Evolutionary conservation across 2,329 filamentous ascomycete species (phyloP).

Genomic region (Diaporthe vexans): DNA sequence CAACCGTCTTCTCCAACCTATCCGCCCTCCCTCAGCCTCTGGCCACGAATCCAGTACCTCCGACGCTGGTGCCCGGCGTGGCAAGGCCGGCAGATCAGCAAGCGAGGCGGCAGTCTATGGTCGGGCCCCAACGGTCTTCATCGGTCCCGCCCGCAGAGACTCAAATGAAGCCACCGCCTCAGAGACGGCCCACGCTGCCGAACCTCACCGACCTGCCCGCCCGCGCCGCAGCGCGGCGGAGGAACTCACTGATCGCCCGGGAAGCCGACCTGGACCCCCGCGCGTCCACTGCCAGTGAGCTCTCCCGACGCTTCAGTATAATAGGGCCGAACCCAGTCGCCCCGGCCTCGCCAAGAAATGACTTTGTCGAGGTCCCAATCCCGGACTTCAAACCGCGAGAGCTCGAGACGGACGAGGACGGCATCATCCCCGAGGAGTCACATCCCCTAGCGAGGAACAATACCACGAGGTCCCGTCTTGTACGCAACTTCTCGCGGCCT

Average conservation of each 20-base stretch:
- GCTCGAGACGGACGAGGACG: constrained; percentile 11
- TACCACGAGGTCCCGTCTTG: not conserved
- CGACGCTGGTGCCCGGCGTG: not conserved
- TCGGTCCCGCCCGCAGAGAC: constrained; percentile 5
- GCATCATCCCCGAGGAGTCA: not conserved
- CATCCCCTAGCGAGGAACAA: not conserved
- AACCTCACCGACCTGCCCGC: constrained; percentile 19
- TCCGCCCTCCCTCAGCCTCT: constrained; percentile 9
- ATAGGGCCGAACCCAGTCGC: not conserved
- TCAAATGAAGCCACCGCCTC: not conserved
- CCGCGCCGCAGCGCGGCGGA: constrained; percentile 36
- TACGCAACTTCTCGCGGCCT: constrained; percentile 33
- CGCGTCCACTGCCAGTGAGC: not conserved
- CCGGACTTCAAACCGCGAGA: not conserved
- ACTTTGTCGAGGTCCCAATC: constrained; percentile 21
- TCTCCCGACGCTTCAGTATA: constrained; percentile 12
- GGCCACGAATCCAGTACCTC: not conserved
- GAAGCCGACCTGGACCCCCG: constrained; percentile 17
- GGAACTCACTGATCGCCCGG: constrained; percentile 31
- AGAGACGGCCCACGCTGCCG: constrained; percentile 8
- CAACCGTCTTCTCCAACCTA: constrained; percentile 4
- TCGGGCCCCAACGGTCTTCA: not conserved
- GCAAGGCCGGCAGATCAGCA: not conserved
- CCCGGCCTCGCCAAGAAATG: not conserved
- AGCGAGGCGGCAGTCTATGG: not conserved